Conservation (phyloP, 495 filamentous ascomycete species). For the Parachaetomium inaequale region DNA sequence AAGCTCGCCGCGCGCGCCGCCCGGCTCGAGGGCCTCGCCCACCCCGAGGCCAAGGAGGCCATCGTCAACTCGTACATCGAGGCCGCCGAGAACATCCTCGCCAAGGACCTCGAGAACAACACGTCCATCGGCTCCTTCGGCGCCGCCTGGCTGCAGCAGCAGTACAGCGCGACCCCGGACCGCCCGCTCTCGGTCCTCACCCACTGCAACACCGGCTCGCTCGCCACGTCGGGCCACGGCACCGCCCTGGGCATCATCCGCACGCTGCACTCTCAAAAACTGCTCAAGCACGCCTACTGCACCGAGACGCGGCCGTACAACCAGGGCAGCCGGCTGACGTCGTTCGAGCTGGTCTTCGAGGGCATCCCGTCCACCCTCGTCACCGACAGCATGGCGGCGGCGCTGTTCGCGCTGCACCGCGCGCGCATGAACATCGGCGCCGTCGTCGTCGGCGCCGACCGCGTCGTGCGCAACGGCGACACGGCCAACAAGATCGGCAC, state of each 20-base stretch:
- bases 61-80: conserved; percentile 65
- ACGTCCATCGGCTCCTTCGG: conserved; percentile 77
- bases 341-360: conserved; percentile 93
- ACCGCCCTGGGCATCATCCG: conserved; percentile 94
- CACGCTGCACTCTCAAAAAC: conserved; percentile 60
- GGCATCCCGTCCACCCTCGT: conserved; percentile 88
- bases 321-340: conserved; percentile 90
- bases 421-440: conserved; percentile 63
- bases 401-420: conserved; percentile 62
- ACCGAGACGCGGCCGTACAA: conserved; percentile 98
- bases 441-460: conserved; percentile 90
- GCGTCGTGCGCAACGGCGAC: conserved; percentile 93
- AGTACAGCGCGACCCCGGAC: conserved; percentile 40
- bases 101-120: conserved; percentile 84
- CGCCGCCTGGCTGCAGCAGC: conserved; percentile 69
- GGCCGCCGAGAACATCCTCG: conserved; percentile 80
- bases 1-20: conserved; percentile 52
- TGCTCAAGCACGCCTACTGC: conserved; percentile 80
- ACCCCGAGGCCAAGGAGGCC: conserved; percentile 35
- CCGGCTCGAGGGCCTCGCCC: conserved; percentile 29
- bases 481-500: conserved; percentile 99
- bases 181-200: conserved; percentile 71
- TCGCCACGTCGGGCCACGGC: conserved; percentile 94
- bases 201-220: conserved; percentile 96
- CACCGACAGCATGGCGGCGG: conserved; percentile 94